phyloP scores from a whole-genome alignment of 768 basidiomycete species.

The Amanita polypyramis region DNA sequence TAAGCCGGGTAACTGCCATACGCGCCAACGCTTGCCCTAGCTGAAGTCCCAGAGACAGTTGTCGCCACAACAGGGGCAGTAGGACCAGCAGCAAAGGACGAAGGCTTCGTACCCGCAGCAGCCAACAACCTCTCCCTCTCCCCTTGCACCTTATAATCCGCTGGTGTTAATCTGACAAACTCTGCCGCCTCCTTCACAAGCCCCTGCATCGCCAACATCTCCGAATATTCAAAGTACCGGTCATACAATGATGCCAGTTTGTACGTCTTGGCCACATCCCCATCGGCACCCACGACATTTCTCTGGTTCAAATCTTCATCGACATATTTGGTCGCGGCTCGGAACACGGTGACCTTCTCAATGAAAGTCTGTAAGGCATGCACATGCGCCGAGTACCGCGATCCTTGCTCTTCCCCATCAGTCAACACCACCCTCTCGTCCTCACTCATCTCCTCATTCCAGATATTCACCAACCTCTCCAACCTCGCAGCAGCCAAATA shows the following conservation, averaged over 20 bases:
- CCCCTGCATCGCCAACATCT: constrained; percentile 86
- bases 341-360: constrained; percentile 95
- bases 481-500: constrained; percentile 87
- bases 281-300: constrained; percentile 24
- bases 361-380: constrained; percentile 87
- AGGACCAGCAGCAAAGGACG: constrained; percentile 6
- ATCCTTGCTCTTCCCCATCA: constrained; percentile 29
- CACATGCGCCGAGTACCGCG: constrained; percentile 71
- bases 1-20: constrained; percentile 17
- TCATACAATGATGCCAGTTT: constrained; percentile 85
- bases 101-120: constrained; percentile 16
- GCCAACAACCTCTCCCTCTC: constrained; percentile 29
- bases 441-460: constrained; percentile 82
- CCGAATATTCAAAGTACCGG: constrained; percentile 92
- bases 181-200: constrained; percentile 70
- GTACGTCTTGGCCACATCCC: constrained; percentile 41
- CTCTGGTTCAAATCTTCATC: constrained; percentile 54
- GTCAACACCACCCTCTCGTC: constrained; percentile 43
- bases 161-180: constrained; percentile 73
- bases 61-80: constrained; percentile 4
- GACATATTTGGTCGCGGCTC: constrained; percentile 70
- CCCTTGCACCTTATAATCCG: constrained; percentile 52
- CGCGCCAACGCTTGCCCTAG: constrained; percentile 10
- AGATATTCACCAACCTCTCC: constrained; percentile 83
- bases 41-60: constrained; percentile 7